Conservation (phyloP, 139 green algal genomes). For the Picochlorum sp. region DNA sequence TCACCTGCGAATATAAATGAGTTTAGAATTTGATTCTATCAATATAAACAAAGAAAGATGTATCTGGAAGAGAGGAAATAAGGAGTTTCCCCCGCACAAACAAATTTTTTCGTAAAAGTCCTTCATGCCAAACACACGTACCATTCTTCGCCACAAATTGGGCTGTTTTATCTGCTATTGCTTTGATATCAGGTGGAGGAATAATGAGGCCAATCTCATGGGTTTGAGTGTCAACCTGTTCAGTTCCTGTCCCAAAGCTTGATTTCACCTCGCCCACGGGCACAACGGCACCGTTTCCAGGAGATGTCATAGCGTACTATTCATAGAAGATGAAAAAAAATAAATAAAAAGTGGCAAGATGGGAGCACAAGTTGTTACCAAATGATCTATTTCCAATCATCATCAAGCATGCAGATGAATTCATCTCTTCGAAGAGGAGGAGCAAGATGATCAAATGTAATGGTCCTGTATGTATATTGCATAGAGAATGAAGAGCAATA, state of each 20-base stretch:
- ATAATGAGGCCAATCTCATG: conserved; percentile 84
- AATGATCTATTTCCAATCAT: too few relatives aligned
- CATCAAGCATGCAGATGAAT: neutral
- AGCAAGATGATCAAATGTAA: neutral
- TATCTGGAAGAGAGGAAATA: too few relatives aligned
- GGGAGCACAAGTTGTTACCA: neutral
- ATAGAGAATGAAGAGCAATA: neutral
- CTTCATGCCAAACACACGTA: conserved; percentile 15
- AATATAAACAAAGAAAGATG: neutral
- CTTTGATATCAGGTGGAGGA: conserved; percentile 88
- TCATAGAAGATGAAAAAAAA: neutral
- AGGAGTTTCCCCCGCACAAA: neutral
- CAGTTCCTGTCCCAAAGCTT: conserved; percentile 7
- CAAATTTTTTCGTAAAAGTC: neutral
- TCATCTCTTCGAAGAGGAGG: neutral
- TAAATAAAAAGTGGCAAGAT: neutral
- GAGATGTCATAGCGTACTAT: conserved; percentile 14
- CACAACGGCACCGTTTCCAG: conserved; percentile 43
- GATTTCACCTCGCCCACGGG: conserved; percentile 45
- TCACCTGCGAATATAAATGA: conserved; percentile 42
- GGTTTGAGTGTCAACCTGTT: conserved; percentile 74
- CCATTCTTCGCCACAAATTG: conserved; percentile 95
- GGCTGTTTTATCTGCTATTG: conserved; percentile 98
- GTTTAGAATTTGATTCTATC: neutral
- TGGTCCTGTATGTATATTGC: neutral